Percentiles rank a stretch among this genome's conserved stretches.
Conservation (phyloP, 164 flowering plant species). For the Kingdonia uniflora region DNA sequence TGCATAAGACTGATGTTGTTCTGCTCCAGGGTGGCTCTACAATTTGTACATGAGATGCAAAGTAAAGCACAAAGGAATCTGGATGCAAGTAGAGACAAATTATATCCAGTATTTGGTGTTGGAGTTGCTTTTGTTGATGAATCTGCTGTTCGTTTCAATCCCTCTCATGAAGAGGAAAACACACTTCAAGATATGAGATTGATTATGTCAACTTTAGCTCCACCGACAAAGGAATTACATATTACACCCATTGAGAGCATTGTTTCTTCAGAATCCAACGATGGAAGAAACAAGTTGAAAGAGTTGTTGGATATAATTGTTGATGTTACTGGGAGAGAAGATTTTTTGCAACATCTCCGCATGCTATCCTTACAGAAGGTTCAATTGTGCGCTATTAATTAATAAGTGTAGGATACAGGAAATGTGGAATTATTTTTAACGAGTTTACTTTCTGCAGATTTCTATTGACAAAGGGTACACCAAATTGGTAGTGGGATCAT, state of each 20-base stretch:
- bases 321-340: conserved; percentile 90
- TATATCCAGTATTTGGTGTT: conserved; percentile 79
- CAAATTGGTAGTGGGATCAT: conserved; percentile 71
- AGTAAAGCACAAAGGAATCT: conserved; percentile 60
- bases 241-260: conserved; percentile 48
- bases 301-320: conserved; percentile 34
- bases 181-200: conserved; percentile 40
- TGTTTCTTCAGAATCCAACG: conserved; percentile 31
- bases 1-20: neutral
- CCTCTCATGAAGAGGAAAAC: conserved; percentile 23
- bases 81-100: conserved; percentile 76
- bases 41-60: conserved; percentile 94
- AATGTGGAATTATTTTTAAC: neutral
- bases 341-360: conserved; percentile 56
- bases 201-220: conserved; percentile 47
- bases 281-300: conserved; percentile 32
- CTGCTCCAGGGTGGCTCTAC: conserved; percentile 63
- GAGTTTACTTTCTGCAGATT: conserved; percentile 31
- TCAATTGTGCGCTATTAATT: conserved; percentile 8
- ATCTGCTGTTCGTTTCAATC: conserved; percentile 19
- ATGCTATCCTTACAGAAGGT: conserved; percentile 91
- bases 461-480: conserved; percentile 73
- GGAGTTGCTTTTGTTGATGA: conserved; percentile 86
- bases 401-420: conserved; percentile 1
- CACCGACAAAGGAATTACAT: conserved; percentile 60